Evolutionary conservation across 768 basidiomycete genomes (phyloP).

Genomic region (Trametes coccinea): DNA sequence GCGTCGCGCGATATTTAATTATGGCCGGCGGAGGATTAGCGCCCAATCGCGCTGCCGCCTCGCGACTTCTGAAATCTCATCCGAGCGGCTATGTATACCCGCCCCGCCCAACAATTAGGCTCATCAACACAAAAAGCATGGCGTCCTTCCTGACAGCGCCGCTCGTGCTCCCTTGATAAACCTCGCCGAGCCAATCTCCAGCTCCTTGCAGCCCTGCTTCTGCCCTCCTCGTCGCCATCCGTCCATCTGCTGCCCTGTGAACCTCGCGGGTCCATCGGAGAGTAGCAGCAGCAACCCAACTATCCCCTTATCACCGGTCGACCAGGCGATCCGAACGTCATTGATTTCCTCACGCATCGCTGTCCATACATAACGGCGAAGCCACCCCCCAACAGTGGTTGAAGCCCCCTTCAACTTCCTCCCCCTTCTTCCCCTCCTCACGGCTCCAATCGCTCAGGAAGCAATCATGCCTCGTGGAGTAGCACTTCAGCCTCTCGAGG

Average conservation of each 20-base stretch:
- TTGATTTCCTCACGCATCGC: background rate
- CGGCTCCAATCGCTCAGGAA: background rate
- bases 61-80: slow-evolving; percentile 6
- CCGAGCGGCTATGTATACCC: background rate
- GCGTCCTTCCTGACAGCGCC: slow-evolving; percentile 9
- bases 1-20: slow-evolving; percentile 5
- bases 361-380: background rate
- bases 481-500: slow-evolving; percentile 8
- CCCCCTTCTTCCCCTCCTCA: background rate
- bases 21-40: background rate
- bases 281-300: background rate
- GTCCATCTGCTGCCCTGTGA: background rate
- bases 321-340: slow-evolving; percentile 10
- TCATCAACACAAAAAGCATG: slow-evolving; percentile 14
- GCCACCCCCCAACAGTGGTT: background rate
- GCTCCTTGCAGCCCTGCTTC: background rate
- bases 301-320: slow-evolving; percentile 10
- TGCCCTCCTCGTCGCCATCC: background rate
- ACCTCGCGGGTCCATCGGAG: background rate
- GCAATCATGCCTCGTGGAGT: background rate
- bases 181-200: background rate
- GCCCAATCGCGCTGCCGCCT: background rate
- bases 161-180: slow-evolving; percentile 6
- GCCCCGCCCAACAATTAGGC: slow-evolving; percentile 9
- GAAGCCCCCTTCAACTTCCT: background rate